Evolutionary conservation across 1,284 basidiomycete species (phyloP).

Genomic region (Leccinum griseonigrum): DNA sequence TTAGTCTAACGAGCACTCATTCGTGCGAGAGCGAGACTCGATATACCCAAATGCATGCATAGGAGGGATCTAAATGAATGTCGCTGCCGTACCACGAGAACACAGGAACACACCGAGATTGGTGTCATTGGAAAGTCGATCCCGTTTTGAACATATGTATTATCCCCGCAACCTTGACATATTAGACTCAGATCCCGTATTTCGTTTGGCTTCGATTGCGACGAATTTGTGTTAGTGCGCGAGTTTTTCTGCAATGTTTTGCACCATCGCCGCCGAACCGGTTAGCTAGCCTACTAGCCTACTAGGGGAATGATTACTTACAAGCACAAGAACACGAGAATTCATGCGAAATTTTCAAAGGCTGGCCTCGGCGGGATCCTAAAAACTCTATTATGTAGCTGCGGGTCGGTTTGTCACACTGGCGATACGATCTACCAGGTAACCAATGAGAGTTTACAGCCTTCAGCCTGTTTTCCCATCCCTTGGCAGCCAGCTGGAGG

Average conservation of each 20-base stretch:
- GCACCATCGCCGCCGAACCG: background rate
- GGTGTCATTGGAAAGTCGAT: conserved; percentile 1
- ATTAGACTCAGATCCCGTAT: background rate
- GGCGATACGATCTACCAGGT: conserved; percentile 18
- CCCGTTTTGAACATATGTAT: conserved; percentile 9
- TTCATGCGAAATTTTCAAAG: background rate
- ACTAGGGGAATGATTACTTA: background rate
- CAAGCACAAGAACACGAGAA: background rate
- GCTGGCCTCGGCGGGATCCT: conserved; percentile 20
- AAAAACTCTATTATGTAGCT: conserved; percentile 33
- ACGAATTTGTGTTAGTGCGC: conserved; percentile 7
- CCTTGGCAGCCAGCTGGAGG: background rate
- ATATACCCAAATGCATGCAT: conserved; percentile 8
- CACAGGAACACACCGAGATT: conserved; percentile 4
- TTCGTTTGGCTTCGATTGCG: conserved; percentile 3
- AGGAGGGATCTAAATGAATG: conserved; percentile 1
- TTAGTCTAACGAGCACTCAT: background rate
- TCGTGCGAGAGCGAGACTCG: background rate
- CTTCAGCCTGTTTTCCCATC: conserved; percentile 30
- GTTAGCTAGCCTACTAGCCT: background rate
- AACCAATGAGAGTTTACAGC: conserved; percentile 20
- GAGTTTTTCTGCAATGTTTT: conserved; percentile 1
- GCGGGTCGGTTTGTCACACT: conserved; percentile 1
- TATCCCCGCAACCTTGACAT: conserved; percentile 2
- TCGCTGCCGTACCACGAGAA: conserved; percentile 8